Percentiles rank a stretch among this genome's conserved stretches.
Conservation (phyloP, 306 rosid genomes). For the Clitoria ternatea region DNA sequence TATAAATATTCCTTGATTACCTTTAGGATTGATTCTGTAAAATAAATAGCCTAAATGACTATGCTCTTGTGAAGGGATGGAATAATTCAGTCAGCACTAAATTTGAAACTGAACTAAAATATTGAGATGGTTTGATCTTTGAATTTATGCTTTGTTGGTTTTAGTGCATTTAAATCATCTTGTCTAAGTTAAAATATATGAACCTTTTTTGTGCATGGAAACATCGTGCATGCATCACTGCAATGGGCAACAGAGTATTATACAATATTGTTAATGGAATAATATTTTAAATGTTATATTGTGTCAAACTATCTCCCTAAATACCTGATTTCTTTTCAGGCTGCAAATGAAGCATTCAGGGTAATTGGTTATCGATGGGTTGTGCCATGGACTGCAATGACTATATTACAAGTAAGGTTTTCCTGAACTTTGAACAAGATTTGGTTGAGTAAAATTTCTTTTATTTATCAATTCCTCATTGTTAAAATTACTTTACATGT, state of each 20-base stretch:
- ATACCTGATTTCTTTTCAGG: conserved; percentile 43
- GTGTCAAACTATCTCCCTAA: conserved; percentile 2
- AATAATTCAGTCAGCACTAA: background rate
- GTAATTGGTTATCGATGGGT: conserved; percentile 69
- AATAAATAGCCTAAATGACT: background rate
- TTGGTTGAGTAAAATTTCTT: background rate
- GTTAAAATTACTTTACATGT: conserved; percentile 8
- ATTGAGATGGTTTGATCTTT: background rate
- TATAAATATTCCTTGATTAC: background rate
- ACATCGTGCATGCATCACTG: background rate
- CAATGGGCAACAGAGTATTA: background rate
- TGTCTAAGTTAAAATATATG: background rate
- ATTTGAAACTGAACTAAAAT: conserved; percentile 10
- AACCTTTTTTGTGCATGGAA: conserved; percentile 6
- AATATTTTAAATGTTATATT: background rate
- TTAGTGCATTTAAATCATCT: conserved; percentile 1
- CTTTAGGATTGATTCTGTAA: background rate
- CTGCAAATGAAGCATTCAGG: conserved; percentile 40
- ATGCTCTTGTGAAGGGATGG: background rate
- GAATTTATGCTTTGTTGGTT: background rate
- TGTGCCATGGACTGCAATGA: conserved; percentile 89
- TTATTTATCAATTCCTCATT: background rate
- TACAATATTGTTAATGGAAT: background rate
- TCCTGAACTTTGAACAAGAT: conserved; percentile 15
- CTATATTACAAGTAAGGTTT: conserved; percentile 73